Evolutionary conservation across 768 basidiomycete genomes (phyloP).

Genomic region (Termitomyces sp.): DNA sequence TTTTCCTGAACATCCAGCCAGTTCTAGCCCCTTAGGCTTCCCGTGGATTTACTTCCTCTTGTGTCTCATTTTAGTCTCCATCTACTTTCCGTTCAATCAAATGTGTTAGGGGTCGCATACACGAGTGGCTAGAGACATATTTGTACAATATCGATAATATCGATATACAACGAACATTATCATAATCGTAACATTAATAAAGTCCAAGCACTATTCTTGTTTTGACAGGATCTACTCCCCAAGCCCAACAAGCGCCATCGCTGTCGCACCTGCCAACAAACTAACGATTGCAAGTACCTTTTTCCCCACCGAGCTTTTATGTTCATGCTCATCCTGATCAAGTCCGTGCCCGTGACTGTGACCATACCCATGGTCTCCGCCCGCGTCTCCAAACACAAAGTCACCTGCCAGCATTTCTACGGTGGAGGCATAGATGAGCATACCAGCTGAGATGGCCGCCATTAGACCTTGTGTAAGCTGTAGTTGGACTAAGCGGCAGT

Average conservation of each 20-base stretch:
- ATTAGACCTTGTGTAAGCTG: slow-evolving; percentile 63
- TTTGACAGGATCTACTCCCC: slow-evolving; percentile 24
- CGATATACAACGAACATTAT: background rate
- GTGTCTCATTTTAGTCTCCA: background rate
- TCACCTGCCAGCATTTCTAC: slow-evolving; percentile 88
- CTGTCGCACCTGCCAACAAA: slow-evolving; percentile 51
- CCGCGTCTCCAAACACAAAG: slow-evolving; percentile 68
- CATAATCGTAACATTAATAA: background rate
- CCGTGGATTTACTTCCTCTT: background rate
- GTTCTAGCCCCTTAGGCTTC: background rate
- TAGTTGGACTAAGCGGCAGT: slow-evolving; percentile 33
- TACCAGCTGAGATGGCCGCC: slow-evolving; percentile 77
- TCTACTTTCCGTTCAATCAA: background rate
- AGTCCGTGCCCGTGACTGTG: slow-evolving; percentile 9
- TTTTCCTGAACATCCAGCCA: background rate
- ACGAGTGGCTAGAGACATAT: background rate
- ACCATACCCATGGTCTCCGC: slow-evolving; percentile 28
- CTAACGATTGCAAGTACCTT: slow-evolving; percentile 56
- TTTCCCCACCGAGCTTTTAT: slow-evolving; percentile 20
- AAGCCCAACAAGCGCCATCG: slow-evolving; percentile 58
- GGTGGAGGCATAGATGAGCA: slow-evolving; percentile 78
- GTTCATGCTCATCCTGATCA: slow-evolving; percentile 9
- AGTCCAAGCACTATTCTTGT: background rate
- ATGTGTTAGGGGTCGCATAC: background rate
- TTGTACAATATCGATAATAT: background rate